phyloP scores from a whole-genome alignment of 495 filamentous ascomycete genomes.

The Penicillium fimorum region DNA sequence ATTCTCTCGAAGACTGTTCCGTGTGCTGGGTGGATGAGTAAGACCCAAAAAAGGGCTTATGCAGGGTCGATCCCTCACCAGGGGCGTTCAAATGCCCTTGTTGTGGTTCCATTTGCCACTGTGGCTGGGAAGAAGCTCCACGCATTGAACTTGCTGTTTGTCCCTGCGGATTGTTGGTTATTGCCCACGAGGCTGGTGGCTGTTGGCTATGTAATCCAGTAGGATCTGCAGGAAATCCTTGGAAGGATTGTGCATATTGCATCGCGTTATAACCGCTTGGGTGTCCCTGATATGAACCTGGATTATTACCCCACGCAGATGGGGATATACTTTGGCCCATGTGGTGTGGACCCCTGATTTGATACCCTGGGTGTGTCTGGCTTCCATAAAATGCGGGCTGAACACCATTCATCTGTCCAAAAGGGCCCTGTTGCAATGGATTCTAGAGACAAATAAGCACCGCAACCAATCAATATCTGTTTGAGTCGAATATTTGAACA shows the following conservation, averaged over 20 bases:
- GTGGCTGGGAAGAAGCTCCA: constrained; percentile 43
- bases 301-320: background rate
- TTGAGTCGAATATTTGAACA: background rate
- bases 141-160: constrained; percentile 35
- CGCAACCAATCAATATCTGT: background rate
- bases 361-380: constrained; percentile 2
- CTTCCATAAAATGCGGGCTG: constrained; percentile 1
- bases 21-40: constrained; percentile 10
- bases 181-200: background rate
- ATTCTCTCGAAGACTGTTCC: constrained; percentile 9
- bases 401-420: background rate
- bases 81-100: background rate
- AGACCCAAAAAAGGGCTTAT: constrained; percentile 11
- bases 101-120: constrained; percentile 18
- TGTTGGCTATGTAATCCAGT: background rate
- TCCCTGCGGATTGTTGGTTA: background rate
- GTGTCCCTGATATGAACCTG: background rate
- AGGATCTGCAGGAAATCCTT: constrained; percentile 1
- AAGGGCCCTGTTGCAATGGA: background rate
- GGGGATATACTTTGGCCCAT: background rate
- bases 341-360: background rate
- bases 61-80: background rate
- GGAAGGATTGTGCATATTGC: background rate
- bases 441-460: background rate
- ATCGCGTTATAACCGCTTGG: background rate